phyloP scores from a whole-genome alignment of 768 basidiomycete species.

The Floccularia luteovirens region DNA sequence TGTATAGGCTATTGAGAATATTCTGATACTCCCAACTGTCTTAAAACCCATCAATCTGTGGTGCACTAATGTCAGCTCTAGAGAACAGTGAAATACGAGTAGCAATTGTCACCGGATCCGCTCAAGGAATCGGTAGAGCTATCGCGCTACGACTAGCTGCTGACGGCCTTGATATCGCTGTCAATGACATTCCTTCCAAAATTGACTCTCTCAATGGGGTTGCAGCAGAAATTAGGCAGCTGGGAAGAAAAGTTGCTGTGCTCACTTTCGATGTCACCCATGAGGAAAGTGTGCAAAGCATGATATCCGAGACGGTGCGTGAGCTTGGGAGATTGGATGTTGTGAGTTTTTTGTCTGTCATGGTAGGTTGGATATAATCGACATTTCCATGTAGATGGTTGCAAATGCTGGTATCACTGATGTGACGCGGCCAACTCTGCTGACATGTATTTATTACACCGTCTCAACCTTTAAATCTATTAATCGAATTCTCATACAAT shows the following conservation, averaged over 20 bases:
- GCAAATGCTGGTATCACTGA: background rate
- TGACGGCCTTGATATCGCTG: slow-evolving; percentile 32
- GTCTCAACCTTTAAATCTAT: too few species aligned
- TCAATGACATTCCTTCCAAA: slow-evolving; percentile 25
- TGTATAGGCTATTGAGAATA: too few species aligned
- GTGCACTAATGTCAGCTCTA: too few species aligned
- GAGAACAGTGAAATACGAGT: too few species aligned
- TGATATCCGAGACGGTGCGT: slow-evolving; percentile 8
- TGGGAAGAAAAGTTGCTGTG: slow-evolving; percentile 7
- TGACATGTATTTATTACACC: too few species aligned
- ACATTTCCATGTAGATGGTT: background rate
- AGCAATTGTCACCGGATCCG: slow-evolving; percentile 36
- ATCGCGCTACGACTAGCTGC: slow-evolving; percentile 35
- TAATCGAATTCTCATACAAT: too few species aligned
- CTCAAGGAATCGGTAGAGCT: slow-evolving; percentile 41
- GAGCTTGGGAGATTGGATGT: slow-evolving; percentile 13
- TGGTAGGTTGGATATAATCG: background rate
- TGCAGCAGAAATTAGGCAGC: slow-evolving; percentile 5
- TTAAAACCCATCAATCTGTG: too few species aligned
- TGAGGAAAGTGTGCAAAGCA: slow-evolving; percentile 9
- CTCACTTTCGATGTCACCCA: slow-evolving; percentile 10
- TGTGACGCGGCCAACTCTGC: too few species aligned
- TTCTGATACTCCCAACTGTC: too few species aligned
- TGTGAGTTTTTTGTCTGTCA: slow-evolving; percentile 4
- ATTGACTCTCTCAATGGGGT: slow-evolving; percentile 7